Evolutionary conservation across 169 alveolate species (phyloP).

Genomic region (Toxoplasma gondii): DNA sequence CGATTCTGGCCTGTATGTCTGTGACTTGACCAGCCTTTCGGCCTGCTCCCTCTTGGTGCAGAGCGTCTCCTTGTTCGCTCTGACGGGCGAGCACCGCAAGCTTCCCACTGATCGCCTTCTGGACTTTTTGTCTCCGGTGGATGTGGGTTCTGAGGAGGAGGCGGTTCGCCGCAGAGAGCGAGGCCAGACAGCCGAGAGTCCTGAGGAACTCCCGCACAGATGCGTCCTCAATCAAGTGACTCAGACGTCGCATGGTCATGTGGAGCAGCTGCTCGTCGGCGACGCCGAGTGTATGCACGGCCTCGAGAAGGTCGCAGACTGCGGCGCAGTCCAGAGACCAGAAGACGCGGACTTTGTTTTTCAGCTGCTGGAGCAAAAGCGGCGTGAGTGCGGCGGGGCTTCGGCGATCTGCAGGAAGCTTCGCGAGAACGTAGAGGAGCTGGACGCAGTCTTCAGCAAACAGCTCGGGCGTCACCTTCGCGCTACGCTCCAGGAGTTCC

Average conservation of each 20-base stretch:
- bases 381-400: conserved; percentile 27
- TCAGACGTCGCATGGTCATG: conserved; percentile 46
- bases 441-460: conserved; percentile 70
- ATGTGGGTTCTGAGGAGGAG: conserved; percentile 62
- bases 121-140: conserved; percentile 59
- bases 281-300: conserved; percentile 53
- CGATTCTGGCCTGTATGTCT: conserved; percentile 30
- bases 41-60: background rate
- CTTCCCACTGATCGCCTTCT: conserved; percentile 47
- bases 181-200: conserved; percentile 53
- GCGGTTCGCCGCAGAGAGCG: conserved; percentile 37
- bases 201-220: conserved; percentile 50
- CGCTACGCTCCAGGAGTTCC: conserved; percentile 30
- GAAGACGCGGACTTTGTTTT: conserved; percentile 19
- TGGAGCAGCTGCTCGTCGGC: conserved; percentile 59
- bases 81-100: conserved; percentile 39
- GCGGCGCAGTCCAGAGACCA: conserved; percentile 58
- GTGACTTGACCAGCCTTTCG: background rate
- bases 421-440: conserved; percentile 61
- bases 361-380: conserved; percentile 66
- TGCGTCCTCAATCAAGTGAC: conserved; percentile 30
- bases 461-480: background rate
- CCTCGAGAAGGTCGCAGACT: conserved; percentile 61
- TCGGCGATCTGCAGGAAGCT: conserved; percentile 32
- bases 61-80: background rate